A percentile compares a stretch with the other conserved stretches of the same genome.
Conservation (phyloP, 2,329 filamentous ascomycete species). For the Cercospora berteroae region DNA sequence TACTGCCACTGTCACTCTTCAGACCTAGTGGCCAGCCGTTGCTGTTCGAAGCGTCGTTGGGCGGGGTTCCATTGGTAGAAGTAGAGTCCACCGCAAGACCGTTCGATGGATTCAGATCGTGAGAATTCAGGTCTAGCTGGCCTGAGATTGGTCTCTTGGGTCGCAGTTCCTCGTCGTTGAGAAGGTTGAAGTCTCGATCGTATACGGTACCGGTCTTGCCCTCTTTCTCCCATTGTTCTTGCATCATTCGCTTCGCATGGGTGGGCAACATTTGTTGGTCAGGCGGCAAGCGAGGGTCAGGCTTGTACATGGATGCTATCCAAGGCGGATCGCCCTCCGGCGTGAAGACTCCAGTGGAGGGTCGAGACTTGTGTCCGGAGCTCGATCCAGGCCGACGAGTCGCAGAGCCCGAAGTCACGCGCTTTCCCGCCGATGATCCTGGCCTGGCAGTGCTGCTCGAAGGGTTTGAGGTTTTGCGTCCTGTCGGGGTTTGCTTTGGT, state of each 20-base stretch:
- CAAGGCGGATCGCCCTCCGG: constrained; percentile 93
- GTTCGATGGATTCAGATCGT: constrained; percentile 6
- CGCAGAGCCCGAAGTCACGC: constrained; percentile 14
- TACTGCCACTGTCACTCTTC: constrained; percentile 32
- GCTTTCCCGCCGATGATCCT: constrained; percentile 19
- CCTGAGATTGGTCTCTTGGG: constrained; percentile 41
- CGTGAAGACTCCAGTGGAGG: constrained; percentile 62
- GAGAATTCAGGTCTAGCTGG: constrained; percentile 10
- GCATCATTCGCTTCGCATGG: constrained; percentile 83
- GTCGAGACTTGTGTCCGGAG: constrained; percentile 38
- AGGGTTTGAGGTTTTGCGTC: constrained; percentile 17
- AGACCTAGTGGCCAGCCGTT: constrained; percentile 31
- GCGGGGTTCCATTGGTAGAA: constrained; percentile 13
- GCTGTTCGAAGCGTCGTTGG: constrained; percentile 14
- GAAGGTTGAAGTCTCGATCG: constrained; percentile 79
- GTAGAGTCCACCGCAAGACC: neutral
- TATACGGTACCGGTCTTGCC: constrained; percentile 82
- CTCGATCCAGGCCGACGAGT: constrained; percentile 28
- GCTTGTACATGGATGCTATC: constrained; percentile 92
- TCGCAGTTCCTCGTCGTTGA: constrained; percentile 63
- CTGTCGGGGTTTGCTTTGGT: constrained; percentile 39
- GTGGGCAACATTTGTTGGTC: constrained; percentile 95
- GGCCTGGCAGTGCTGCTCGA: constrained; percentile 19
- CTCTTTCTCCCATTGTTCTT: constrained; percentile 93
- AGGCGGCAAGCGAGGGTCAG: constrained; percentile 86